Percentiles rank a stretch among this genome's conserved stretches.
These are phyloP conservation scores for Diaporthe sp. DNA, from an alignment of 2,329 filamentous ascomycete genomes.

Conservation along the genomic window DNA sequence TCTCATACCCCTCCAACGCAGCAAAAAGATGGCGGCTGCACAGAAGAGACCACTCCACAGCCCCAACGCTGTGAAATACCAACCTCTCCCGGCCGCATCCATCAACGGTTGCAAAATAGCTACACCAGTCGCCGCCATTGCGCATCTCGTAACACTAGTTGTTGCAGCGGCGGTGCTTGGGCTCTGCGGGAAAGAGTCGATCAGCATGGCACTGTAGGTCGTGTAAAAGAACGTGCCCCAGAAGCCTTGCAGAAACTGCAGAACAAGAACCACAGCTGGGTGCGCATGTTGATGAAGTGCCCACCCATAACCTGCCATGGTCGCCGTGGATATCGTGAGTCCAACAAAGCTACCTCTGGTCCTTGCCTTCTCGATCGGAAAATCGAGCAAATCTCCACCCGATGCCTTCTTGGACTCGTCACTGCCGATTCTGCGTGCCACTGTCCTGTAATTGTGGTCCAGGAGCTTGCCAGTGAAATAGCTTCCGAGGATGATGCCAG, in stretches of 20 bases:
- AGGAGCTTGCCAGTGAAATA: slow-evolving; percentile 21
- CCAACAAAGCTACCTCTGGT: neutral
- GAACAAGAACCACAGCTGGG: neutral
- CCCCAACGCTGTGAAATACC: slow-evolving; percentile 14
- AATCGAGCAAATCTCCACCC: neutral
- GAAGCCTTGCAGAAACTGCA: slow-evolving; percentile 4
- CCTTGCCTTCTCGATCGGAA: neutral
- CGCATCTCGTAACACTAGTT: neutral
- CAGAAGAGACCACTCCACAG: slow-evolving; percentile 2
- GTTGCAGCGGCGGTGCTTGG: slow-evolving; percentile 8
- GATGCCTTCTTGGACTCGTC: neutral
- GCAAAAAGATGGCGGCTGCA: slow-evolving; percentile 4
- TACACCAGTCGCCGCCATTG: neutral
- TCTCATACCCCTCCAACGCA: neutral
- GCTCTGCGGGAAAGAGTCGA: slow-evolving; percentile 6
- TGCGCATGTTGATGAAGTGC: neutral
- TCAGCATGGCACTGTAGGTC: slow-evolving; percentile 7
- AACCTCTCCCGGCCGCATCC: neutral
- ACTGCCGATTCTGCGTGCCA: neutral
- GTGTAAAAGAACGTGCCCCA: neutral
- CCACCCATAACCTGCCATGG: slow-evolving; percentile 12
- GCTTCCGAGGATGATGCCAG: slow-evolving; percentile 8
- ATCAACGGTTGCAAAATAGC: slow-evolving; percentile 14
- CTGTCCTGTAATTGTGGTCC: neutral
- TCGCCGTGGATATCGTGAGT: neutral